Evolutionary conservation across 371 early-diverging fungal species (phyloP), one percentile per base, ranked within the genome.

Genomic region (Globomyces sp.): DNA sequence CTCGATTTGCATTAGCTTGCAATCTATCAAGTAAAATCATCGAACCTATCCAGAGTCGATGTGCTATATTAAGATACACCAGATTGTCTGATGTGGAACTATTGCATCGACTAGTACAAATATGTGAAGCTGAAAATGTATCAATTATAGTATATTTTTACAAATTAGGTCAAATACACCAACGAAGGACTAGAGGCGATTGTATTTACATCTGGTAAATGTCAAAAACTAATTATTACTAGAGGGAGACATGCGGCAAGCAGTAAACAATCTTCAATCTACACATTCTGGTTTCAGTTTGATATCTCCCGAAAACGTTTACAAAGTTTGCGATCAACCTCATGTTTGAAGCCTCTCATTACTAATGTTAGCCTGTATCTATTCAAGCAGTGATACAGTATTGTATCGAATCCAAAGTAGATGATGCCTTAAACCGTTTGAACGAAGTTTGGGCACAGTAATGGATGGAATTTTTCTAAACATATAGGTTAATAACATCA

Each of bases 181-280:
- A 89, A 92, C 2, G 94, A 91, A 63, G 98, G 96, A 8, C 74
- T 98, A 8, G 91, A 94, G 64, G 96, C 97, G 0, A 75, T 99
- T 47, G 89, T 96, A 9, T 96, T 98, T 71, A 90, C 94, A 11
- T 88, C 96, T 4, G 99, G 24, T 24, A 24, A 24, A 24, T 24
- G 24, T 24, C 24, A 24, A 24, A 24, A 24, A 24, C 24, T 24
- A 24, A 24, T 24, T 24, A 24, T 24, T 24, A 0, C 24, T 24
- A 24, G 24, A 99, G 65, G 99, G 99, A 37, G 99, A 99, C 77
- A 94, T 99, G 94, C 89, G 99, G 46, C 98, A 98, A 80, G 98
- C 95, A 1, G 83, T 99, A 72, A 99, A 99, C 76, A 95, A 97
- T 68, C 82, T 99, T 63, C 99, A 99, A 75, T 86, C 95, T 3